Percentiles rank a stretch among this genome's conserved stretches.
Conservation (phyloP, 257 asterid species). For the Catharanthus roseus region DNA sequence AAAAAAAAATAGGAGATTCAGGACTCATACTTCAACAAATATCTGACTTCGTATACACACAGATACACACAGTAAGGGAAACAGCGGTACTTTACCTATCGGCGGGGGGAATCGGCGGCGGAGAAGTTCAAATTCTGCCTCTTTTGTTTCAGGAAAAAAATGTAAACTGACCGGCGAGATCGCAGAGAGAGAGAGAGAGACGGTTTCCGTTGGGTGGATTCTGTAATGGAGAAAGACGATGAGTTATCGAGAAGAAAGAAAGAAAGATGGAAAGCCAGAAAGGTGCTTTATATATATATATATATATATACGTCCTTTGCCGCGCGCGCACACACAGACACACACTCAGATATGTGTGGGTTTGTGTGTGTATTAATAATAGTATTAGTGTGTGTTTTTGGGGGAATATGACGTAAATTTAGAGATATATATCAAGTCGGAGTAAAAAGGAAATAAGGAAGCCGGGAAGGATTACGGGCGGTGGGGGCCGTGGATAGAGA, state of each 20-base stretch:
- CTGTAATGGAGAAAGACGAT: conserved; percentile 6
- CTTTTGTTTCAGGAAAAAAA: not conserved
- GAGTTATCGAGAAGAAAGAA: conserved; percentile 11
- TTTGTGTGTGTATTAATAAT: too few relatives aligned
- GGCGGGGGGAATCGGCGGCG: too few relatives aligned
- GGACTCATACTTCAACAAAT: not conserved
- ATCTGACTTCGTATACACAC: not conserved
- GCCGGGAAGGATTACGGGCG: too few relatives aligned
- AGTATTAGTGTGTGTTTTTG: not conserved
- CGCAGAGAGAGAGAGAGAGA: not conserved
- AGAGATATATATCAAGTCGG: not conserved
- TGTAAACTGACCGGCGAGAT: not conserved
- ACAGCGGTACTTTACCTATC: not conserved
- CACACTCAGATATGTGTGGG: not conserved
- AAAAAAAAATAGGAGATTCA: not conserved
- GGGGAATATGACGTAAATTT: not conserved
- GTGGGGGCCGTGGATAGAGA: not conserved
- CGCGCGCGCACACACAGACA: not conserved
- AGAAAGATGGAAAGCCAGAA: not conserved
- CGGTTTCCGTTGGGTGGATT: not conserved
- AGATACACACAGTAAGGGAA: not conserved
- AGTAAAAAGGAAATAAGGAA: too few relatives aligned
- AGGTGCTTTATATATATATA: conserved; percentile 13
- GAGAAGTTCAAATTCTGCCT: not conserved
- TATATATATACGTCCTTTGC: conserved; percentile 5